phyloP scores from a whole-genome alignment of 768 basidiomycete species.

The Agaricus sinodeliciosus region DNA sequence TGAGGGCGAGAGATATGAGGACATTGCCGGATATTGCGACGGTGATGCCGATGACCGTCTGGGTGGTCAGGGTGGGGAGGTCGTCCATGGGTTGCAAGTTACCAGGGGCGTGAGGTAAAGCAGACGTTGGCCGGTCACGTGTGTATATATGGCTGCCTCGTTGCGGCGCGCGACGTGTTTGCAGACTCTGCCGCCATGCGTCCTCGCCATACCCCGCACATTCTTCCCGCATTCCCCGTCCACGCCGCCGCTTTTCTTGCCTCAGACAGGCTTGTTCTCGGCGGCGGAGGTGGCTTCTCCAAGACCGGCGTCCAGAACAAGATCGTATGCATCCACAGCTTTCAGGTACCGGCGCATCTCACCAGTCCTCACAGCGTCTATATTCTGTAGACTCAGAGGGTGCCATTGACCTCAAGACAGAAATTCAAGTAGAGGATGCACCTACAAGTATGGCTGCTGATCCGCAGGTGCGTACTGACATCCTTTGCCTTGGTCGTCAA shows the following conservation, averaged over 20 bases:
- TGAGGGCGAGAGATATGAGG: constrained; percentile 85
- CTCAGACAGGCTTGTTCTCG: constrained; percentile 67
- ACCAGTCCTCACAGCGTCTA: constrained; percentile 44
- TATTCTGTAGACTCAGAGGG: constrained; percentile 54
- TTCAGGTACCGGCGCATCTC: not conserved
- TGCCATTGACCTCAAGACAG: constrained; percentile 49
- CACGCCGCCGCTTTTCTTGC: constrained; percentile 81
- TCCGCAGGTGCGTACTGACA: constrained; percentile 37
- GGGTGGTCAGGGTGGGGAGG: constrained; percentile 48
- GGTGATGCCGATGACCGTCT: constrained; percentile 68
- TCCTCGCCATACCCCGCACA: constrained; percentile 68
- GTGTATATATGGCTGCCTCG: constrained; percentile 7
- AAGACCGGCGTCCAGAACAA: constrained; percentile 92
- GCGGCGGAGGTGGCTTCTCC: constrained; percentile 86
- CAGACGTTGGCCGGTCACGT: not conserved
- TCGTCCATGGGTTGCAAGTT: constrained; percentile 21
- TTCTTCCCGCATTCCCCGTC: constrained; percentile 80
- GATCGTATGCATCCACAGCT: constrained; percentile 47
- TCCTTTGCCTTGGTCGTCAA: constrained; percentile 1
- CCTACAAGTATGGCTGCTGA: constrained; percentile 93
- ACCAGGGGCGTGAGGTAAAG: no score
- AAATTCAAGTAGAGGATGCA: constrained; percentile 83
- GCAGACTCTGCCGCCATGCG: constrained; percentile 47
- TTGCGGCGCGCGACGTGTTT: constrained; percentile 1
- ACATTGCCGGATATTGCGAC: constrained; percentile 82